These are phyloP conservation scores for Aspergillus sp. DNA, from an alignment of 2,329 filamentous ascomycete genomes.

Conservation along the genomic window DNA sequence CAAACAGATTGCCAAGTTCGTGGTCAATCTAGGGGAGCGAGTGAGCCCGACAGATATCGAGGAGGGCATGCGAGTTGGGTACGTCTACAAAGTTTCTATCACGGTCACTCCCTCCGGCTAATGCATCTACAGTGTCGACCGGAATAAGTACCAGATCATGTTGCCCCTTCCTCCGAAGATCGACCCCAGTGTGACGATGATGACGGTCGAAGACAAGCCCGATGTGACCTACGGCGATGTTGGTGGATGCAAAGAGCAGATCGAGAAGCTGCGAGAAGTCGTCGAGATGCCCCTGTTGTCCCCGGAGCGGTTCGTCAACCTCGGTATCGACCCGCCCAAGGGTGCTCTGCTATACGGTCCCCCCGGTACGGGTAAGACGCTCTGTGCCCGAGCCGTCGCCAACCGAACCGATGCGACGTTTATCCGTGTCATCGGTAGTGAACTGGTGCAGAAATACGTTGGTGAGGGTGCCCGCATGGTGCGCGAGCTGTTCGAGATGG, in stretches of 20 bases:
- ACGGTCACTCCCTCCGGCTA: neutral
- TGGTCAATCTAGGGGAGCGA: conserved; percentile 93
- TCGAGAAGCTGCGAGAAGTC: conserved; percentile 97
- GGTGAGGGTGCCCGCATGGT: conserved; percentile 99
- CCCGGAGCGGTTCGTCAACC: conserved; percentile 93
- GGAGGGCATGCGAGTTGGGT: conserved; percentile 96
- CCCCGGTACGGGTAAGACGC: conserved; percentile 97
- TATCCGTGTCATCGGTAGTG: conserved; percentile 96
- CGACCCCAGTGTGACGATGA: conserved; percentile 98
- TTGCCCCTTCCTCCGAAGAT: conserved; percentile 96
- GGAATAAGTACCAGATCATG: conserved; percentile 99
- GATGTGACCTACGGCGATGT: conserved; percentile 99
- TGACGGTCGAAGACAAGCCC: conserved; percentile 99
- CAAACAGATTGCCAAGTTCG: conserved; percentile 99
- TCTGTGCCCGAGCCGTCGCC: conserved; percentile 94
- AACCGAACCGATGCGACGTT: conserved; percentile 98
- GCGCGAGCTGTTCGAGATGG: conserved; percentile 98
- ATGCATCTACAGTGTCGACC: conserved; percentile 66
- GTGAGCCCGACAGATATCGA: conserved; percentile 99
- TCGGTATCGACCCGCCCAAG: conserved; percentile 99
- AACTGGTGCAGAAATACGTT: conserved; percentile 98
- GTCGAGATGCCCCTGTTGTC: conserved; percentile 98
- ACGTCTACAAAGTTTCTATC: conserved; percentile 27
- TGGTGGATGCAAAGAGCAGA: conserved; percentile 98
- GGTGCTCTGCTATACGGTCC: conserved; percentile 95